Evolutionary conservation across 129 eudicot species (phyloP).

Genomic region (Flaveria sonorensis): DNA sequence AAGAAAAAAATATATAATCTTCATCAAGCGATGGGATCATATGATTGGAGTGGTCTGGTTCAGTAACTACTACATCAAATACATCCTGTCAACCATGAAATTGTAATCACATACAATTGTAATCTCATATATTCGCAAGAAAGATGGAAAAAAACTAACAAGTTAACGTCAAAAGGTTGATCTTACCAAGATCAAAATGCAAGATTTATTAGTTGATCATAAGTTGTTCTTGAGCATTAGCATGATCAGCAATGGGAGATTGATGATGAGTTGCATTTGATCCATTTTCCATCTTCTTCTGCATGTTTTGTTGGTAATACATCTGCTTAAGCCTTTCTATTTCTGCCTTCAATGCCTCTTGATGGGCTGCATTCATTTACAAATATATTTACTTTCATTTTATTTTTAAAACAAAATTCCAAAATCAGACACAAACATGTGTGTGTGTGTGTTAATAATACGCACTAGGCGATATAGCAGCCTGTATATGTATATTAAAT

Average conservation of each 20-base stretch:
- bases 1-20: slow-evolving; percentile 10
- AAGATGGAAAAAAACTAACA: not conserved
- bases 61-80: slow-evolving; percentile 8
- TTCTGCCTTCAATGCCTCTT: slow-evolving; percentile 93
- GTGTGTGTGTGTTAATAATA: not conserved
- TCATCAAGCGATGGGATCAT: slow-evolving; percentile 25
- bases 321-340: slow-evolving; percentile 88
- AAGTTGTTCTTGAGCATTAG: slow-evolving; percentile 43
- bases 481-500: slow-evolving; percentile 31
- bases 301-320: slow-evolving; percentile 65
- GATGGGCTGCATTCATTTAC: slow-evolving; percentile 67
- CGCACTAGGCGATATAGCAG: slow-evolving; percentile 28
- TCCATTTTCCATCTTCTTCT: slow-evolving; percentile 56
- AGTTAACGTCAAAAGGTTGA: not conserved
- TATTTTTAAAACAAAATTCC: not conserved
- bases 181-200: slow-evolving; percentile 24
- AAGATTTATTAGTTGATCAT: slow-evolving; percentile 38
- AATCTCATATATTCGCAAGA: no score
- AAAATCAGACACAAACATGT: not conserved
- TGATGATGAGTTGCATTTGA: slow-evolving; percentile 36
- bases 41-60: slow-evolving; percentile 20
- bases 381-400: not conserved
- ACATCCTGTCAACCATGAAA: slow-evolving; percentile 25
- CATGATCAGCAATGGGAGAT: slow-evolving; percentile 40
- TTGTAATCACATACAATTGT: not conserved